phyloP scores from a whole-genome alignment of 306 rosid species.

The Cucurbita maxima region DNA sequence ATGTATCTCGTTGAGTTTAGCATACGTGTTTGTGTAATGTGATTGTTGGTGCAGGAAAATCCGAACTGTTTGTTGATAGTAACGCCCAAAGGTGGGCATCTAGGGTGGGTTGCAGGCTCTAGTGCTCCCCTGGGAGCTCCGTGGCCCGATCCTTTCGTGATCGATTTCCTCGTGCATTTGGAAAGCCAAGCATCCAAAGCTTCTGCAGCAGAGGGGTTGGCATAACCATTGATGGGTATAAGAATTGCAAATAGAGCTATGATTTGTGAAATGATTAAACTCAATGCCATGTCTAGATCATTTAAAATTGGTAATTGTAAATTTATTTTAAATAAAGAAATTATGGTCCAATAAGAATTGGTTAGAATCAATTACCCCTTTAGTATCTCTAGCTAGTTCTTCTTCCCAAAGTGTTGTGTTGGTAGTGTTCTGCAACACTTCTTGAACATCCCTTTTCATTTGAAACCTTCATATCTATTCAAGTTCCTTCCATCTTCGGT shows the following conservation, averaged over 20 bases:
- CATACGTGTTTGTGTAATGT: neutral
- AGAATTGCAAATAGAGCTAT: neutral
- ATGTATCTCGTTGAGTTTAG: neutral
- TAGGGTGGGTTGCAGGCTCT: conserved; percentile 93
- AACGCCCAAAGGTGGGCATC: conserved; percentile 89
- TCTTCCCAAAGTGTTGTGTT: neutral
- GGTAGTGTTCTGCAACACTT: neutral
- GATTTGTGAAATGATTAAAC: neutral
- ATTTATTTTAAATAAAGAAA: neutral
- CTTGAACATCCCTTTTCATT: too few relatives aligned
- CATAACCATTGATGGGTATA: neutral
- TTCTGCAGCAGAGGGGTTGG: neutral
- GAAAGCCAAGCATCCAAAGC: conserved; percentile 25
- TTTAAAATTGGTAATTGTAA: neutral
- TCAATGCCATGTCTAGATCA: neutral
- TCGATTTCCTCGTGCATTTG: conserved; percentile 63
- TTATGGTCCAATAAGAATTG: neutral
- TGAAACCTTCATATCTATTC: too few relatives aligned
- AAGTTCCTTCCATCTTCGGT: too few relatives aligned
- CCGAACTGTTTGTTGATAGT: conserved; percentile 73
- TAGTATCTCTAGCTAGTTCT: neutral
- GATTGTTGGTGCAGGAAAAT: conserved; percentile 44
- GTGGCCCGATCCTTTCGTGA: conserved; percentile 76
- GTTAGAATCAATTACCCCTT: neutral
- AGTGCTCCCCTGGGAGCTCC: conserved; percentile 73